A percentile compares a stretch with the other conserved stretches of the same genome.
These are phyloP conservation scores for Mucor piriformis DNA, from an alignment of 371 early-diverging fungal genomes.

Conservation along the genomic window DNA sequence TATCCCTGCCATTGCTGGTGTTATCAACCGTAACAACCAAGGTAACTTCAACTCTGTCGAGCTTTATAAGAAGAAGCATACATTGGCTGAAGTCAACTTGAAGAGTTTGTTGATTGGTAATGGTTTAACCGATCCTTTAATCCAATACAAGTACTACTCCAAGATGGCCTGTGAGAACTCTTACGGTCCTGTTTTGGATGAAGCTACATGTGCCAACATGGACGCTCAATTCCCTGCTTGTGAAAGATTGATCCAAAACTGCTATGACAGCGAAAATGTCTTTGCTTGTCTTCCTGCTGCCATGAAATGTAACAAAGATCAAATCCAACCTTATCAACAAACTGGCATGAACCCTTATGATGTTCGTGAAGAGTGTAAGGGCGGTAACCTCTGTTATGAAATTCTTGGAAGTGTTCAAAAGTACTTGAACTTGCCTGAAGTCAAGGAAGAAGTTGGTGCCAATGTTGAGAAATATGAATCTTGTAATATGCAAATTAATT, in stretches of 20 bases:
- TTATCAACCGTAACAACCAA: slow-evolving; percentile 71
- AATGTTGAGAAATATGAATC: slow-evolving; percentile 66
- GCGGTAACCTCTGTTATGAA: slow-evolving; percentile 78
- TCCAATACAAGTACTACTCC: slow-evolving; percentile 90
- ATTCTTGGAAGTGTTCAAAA: slow-evolving; percentile 77
- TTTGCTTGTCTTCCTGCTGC: slow-evolving; percentile 87
- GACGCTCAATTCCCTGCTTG: slow-evolving; percentile 75
- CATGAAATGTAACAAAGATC: slow-evolving; percentile 83
- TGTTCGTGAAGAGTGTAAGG: slow-evolving; percentile 79
- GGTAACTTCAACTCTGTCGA: slow-evolving; percentile 37
- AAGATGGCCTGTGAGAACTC: slow-evolving; percentile 82
- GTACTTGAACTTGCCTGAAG: slow-evolving; percentile 78
- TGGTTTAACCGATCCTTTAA: slow-evolving; percentile 87
- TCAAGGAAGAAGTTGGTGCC: slow-evolving; percentile 80
- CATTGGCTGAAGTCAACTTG: slow-evolving; percentile 68
- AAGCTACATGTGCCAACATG: slow-evolving; percentile 74
- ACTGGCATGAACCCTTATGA: slow-evolving; percentile 83
- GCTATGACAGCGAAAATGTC: slow-evolving; percentile 77
- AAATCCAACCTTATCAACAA: slow-evolving; percentile 60
- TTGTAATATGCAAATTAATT: slow-evolving; percentile 85
- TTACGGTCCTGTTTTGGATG: slow-evolving; percentile 75
- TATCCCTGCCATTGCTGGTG: slow-evolving; percentile 77
- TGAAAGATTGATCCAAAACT: slow-evolving; percentile 75
- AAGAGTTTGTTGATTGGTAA: slow-evolving; percentile 88
- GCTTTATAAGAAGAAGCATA: slow-evolving; percentile 36